Base-by-base conservation (phyloP, 2,329 filamentous ascomycete species). In the Fusarium hainanense region DNA sequence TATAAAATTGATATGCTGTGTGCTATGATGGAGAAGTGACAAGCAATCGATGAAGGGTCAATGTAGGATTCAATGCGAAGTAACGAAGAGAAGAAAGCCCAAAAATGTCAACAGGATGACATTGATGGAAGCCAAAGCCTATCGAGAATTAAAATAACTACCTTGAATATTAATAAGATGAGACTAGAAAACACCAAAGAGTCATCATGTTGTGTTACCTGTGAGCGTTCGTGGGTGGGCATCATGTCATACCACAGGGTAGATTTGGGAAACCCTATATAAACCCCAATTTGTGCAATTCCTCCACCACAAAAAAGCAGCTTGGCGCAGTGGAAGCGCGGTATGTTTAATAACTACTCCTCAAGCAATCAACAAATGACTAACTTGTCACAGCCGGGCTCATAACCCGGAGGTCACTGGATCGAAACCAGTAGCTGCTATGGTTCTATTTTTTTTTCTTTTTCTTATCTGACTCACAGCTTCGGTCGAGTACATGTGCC, bases 351-450 rank as follows among this genome's bases (percentile, higher is more conserved):
- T n/a, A 28, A 37, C 30, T 49, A 41, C 20, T 40, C 54, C 28
- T 34, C 28, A 47, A 34, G 21, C 13, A 16, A 32, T 11, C 11
- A 23, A 27, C 41, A 55, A 34, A 25, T 23, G 40, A 58, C 47
- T 58, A 58, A 58, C 54, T 43, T 52, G 47, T 20, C 37, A 25
- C 37, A 58, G 55, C 71, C 71, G 70, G 69, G 70, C 71, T 73
- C 71, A 71, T 70, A 73, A 70, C 68, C 70, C 68, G 70, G 70
- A 55, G 70, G 55, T 58, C 54, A 49, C 54, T 56, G 54, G 54
- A 56, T 56, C 54, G 54, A 56, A 56, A 56, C 54, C 54, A 56
- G 54, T 56, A 56, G 54, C 54, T 56, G 54, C 54, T 56, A 56
- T 61, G 42, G 68, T 56, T 27, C 27, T 20, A 21, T 8, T 56